Percentiles rank a stretch among this genome's conserved stretches.
Evolutionary conservation across 768 basidiomycete species (phyloP).

Genomic region (Scleroderma bovista): DNA sequence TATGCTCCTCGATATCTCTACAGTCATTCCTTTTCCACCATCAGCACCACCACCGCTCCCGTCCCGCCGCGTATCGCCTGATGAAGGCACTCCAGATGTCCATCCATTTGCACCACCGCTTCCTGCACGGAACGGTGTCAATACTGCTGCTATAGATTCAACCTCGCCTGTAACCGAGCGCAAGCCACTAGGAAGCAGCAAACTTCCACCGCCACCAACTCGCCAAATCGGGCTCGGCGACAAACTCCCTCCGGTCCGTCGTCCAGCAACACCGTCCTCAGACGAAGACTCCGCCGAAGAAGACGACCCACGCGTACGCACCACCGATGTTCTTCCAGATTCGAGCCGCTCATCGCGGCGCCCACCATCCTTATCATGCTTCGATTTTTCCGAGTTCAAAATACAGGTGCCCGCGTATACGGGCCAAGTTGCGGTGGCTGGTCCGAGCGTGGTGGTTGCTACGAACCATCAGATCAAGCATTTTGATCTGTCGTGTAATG

Average conservation of each 20-base stretch:
- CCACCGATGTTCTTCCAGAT: constrained; percentile 58
- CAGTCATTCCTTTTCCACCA: constrained; percentile 12
- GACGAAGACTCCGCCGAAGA: constrained; percentile 58
- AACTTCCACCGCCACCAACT: constrained; percentile 68
- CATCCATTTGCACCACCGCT: constrained; percentile 18
- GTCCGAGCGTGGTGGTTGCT: constrained; percentile 53
- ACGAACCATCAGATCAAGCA: constrained; percentile 54
- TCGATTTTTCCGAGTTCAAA: constrained; percentile 38
- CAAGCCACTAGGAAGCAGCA: constrained; percentile 24
- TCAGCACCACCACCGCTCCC: constrained; percentile 37
- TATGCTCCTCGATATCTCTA: not conserved
- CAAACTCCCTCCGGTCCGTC: constrained; percentile 61
- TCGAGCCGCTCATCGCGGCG: constrained; percentile 61
- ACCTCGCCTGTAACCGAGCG: constrained; percentile 16
- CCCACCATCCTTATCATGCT: constrained; percentile 31
- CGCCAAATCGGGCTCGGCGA: constrained; percentile 66
- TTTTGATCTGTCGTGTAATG: constrained; percentile 50
- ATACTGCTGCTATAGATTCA: not conserved
- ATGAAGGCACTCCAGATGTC: constrained; percentile 5
- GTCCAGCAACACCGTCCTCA: constrained; percentile 36
- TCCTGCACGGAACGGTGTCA: constrained; percentile 31
- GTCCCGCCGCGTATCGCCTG: constrained; percentile 21
- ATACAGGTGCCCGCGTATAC: constrained; percentile 52
- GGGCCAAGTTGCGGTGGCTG: constrained; percentile 51
- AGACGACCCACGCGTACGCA: constrained; percentile 44